These are phyloP conservation scores for Rhynchospora breviuscula DNA, from an alignment of 176 grass and related monocot species.

Conservation along the genomic window DNA sequence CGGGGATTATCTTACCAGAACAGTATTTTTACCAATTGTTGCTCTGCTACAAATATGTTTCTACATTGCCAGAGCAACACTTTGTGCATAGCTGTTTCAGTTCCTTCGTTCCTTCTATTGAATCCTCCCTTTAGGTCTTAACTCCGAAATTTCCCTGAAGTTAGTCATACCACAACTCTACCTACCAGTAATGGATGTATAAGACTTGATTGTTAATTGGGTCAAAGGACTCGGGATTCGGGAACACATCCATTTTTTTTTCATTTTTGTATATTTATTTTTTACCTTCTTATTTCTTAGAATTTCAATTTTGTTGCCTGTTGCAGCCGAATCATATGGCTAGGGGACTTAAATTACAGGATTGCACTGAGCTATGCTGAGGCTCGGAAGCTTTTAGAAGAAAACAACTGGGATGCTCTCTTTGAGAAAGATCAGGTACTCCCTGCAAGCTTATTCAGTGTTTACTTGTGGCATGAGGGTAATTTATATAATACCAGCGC, in stretches of 20 bases:
- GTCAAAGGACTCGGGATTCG: not conserved
- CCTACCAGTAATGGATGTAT: not conserved
- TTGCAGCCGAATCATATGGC: constrained; percentile 65
- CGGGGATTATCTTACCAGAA: not conserved
- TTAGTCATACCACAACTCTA: not conserved
- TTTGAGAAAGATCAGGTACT: constrained; percentile 90
- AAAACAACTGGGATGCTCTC: constrained; percentile 79
- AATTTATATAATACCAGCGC: not conserved
- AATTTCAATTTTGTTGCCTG: constrained; percentile 5
- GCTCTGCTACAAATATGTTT: not conserved
- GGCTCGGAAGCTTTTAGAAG: constrained; percentile 63
- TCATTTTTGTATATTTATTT: constrained; percentile 12
- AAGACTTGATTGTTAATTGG: not conserved
- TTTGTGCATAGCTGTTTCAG: not conserved
- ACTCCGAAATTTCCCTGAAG: not conserved
- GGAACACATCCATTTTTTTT: not conserved
- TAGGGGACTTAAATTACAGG: constrained; percentile 88
- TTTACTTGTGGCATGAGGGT: not conserved
- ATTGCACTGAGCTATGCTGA: constrained; percentile 77
- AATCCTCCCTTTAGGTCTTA: not conserved
- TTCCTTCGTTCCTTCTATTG: not conserved
- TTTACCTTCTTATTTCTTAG: constrained; percentile 18
- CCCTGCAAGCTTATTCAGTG: constrained; percentile 7
- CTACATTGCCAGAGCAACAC: too few species aligned
- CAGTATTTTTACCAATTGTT: not conserved